A percentile compares a stretch with the other conserved stretches of the same genome.
Conservation (phyloP, 1,284 basidiomycete genomes). For the Dichomitus squalens region DNA sequence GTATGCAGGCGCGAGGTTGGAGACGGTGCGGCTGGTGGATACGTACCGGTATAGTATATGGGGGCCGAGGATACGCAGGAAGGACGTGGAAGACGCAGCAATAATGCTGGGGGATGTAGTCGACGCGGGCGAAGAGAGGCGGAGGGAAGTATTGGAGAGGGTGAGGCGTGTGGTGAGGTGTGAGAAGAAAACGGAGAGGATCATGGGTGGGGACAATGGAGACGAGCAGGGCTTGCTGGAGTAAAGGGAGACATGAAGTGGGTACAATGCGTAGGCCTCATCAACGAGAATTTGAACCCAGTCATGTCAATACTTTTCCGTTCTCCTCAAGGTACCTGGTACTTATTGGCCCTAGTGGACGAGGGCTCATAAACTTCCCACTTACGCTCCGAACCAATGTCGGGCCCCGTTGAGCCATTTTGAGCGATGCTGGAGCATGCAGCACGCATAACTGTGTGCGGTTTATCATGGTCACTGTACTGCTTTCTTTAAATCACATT, state of each 20-base stretch:
- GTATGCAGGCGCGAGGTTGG: constrained; percentile 31
- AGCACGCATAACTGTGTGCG: too few relatives aligned
- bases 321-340: too few relatives aligned
- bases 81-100: constrained; percentile 43
- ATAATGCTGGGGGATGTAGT: constrained; percentile 14
- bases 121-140: constrained; percentile 2
- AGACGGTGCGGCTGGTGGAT: constrained; percentile 49
- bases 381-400: too few relatives aligned
- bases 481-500: too few relatives aligned
- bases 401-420: too few relatives aligned
- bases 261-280: background rate
- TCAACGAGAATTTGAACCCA: too few relatives aligned
- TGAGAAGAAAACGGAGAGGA: constrained; percentile 53
- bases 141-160: constrained; percentile 30
- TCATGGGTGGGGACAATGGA: constrained; percentile 56
- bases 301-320: too few relatives aligned
- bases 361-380: too few relatives aligned
- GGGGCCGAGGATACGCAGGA: constrained; percentile 46
- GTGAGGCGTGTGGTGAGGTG: constrained; percentile 47
- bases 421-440: too few relatives aligned
- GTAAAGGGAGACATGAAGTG: constrained; percentile 10
- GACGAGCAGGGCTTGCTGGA: constrained; percentile 36
- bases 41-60: constrained; percentile 58
- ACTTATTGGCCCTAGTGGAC: too few relatives aligned
- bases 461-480: too few relatives aligned